These are phyloP conservation scores for Neophaeococcomyces aloes DNA, from an alignment of 2,329 filamentous ascomycete genomes.

Conservation along the genomic window DNA sequence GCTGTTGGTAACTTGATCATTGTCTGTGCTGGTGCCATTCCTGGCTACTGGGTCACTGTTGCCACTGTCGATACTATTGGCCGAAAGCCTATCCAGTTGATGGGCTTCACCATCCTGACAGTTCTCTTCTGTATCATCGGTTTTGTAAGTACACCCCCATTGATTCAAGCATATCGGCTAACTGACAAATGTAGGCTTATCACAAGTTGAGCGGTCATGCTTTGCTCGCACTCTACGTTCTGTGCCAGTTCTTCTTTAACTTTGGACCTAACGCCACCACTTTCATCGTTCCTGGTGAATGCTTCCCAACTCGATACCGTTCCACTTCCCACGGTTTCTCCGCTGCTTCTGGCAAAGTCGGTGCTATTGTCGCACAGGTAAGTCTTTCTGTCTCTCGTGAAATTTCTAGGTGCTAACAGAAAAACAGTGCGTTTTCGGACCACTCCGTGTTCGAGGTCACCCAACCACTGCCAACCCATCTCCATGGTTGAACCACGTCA, in stretches of 20 bases:
- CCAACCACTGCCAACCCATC: constrained; percentile 40
- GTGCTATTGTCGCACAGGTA: constrained; percentile 56
- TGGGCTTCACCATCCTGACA: constrained; percentile 40
- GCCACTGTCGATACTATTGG: constrained; percentile 62
- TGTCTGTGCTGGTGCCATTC: constrained; percentile 66
- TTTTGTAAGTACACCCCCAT: no score
- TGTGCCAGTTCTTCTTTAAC: constrained; percentile 58
- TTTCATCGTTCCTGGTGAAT: constrained; percentile 55
- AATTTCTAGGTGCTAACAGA: no score
- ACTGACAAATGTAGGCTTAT: no score
- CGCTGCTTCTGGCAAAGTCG: constrained; percentile 57
- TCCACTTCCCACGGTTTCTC: constrained; percentile 55
- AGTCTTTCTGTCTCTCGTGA: no score
- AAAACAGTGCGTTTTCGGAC: no score
- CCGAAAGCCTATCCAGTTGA: constrained; percentile 63
- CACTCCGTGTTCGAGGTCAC: constrained; percentile 49
- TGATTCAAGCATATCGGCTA: no score
- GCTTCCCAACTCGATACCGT: constrained; percentile 54
- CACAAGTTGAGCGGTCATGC: constrained; percentile 38
- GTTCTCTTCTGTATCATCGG: constrained; percentile 53
- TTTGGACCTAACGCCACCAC: constrained; percentile 57
- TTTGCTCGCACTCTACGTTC: constrained; percentile 51
- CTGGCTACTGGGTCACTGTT: constrained; percentile 73
- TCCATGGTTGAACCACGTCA: constrained; percentile 62
- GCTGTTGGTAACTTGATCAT: constrained; percentile 70